Evolutionary conservation across 768 basidiomycete species (phyloP).

Genomic region (Dentipellis sp.): DNA sequence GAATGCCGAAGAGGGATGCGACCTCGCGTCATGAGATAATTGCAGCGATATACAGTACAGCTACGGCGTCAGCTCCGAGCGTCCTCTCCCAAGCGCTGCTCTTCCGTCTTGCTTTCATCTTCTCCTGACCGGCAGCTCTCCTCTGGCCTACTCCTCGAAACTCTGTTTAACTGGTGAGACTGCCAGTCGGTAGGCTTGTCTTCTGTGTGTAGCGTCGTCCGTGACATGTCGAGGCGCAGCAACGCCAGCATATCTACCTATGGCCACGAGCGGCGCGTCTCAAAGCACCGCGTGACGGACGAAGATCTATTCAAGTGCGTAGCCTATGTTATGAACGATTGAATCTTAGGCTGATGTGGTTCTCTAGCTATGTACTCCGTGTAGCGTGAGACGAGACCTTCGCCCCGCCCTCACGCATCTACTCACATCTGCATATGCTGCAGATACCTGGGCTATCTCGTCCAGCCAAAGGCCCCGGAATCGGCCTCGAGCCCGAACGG

Average conservation of each 20-base stretch:
- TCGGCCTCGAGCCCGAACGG: constrained; percentile 16
- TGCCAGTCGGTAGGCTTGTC: too few species aligned
- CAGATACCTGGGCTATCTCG: constrained; percentile 67
- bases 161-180: too few species aligned
- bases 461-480: constrained; percentile 45
- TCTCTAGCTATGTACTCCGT: constrained; percentile 64
- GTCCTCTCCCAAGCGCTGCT: too few species aligned
- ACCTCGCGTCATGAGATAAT: too few species aligned
- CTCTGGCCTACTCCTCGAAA: too few species aligned
- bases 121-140: too few species aligned
- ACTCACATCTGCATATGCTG: constrained; percentile 9
- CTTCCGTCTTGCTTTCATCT: too few species aligned
- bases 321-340: constrained; percentile 10
- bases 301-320: constrained; percentile 81
- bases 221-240: constrained; percentile 61
- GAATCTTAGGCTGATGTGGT: not conserved
- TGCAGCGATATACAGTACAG: too few species aligned
- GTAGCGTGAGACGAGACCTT: constrained; percentile 53
- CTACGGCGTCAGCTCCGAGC: too few species aligned
- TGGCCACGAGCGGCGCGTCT: constrained; percentile 62
- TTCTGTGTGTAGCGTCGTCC: too few species aligned
- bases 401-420: not conserved
- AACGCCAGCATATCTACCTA: constrained; percentile 41
- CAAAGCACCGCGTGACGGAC: constrained; percentile 71
- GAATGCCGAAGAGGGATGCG: too few species aligned